Base-by-base conservation (phyloP, 768 basidiomycete species). In the Macrolepiota dolichaula region DNA sequence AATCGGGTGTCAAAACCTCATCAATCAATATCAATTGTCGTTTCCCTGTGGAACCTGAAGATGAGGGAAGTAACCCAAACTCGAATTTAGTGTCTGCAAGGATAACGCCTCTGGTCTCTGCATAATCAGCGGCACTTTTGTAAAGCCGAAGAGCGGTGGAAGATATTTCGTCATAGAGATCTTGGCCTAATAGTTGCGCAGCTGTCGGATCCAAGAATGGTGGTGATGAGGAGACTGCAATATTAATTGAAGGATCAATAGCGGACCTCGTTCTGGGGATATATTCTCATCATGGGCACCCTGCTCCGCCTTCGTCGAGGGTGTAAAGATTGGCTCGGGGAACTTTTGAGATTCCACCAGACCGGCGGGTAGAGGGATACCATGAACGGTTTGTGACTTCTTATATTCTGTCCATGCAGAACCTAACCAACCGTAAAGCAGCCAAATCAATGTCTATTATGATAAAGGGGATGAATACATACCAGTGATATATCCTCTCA, bases 1-100 rank as follows among this genome's bases (percentile, higher is more conserved):
- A 98, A 73, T 99, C 97, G 19, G 97, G 96, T 0, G 97, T 98
- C 56, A 99, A 83, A n/a, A 92, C 84, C 71, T 99, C 97, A 73
- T 99, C 97, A 65, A 98, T 88, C 51, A 98, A 83, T 63, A 96
- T 91, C 24, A 98, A 79, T 27, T 84, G 73, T 62, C 73, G 79
- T 66, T 71, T 71, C 5, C 66, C 57, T 9, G 66, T n/a, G 15
- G 57, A 51, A 15, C 46, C 13, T 17, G 74, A 42, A 11, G 59
- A 47, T 6, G 76, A 73, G 3, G 77, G 78, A 51, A 94, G 68
- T 46, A 98, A 83, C 29, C 29, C 29, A 32, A 32, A 32, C 76
- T 98, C 97, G 73, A 98, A 98, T 73, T 99, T 99, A 44, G 96
- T 98, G 73, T 99, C 97, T 24, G 96, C 97, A 47, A 99, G 87